phyloP scores from a whole-genome alignment of 208 protist genomes.

The Borovskyia barvae region DNA sequence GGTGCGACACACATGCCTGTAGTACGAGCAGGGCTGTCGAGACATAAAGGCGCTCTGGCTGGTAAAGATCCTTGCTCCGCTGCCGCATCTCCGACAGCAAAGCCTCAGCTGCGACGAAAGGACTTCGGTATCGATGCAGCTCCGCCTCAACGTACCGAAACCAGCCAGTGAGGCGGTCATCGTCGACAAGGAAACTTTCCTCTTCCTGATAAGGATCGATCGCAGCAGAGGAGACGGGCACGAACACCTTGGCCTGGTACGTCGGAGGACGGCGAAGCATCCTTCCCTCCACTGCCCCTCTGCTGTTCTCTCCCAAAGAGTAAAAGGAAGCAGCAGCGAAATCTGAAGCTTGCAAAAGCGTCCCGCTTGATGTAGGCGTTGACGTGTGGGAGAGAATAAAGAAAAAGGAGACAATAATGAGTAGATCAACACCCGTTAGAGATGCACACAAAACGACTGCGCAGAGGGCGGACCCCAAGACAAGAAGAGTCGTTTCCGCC shows the following conservation, averaged over 20 bases:
- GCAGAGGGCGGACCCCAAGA: background rate
- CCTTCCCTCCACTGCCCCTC: background rate
- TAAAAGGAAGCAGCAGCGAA: background rate
- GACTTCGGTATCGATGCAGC: conserved; percentile 63
- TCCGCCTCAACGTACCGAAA: conserved; percentile 54
- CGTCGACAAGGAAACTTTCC: conserved; percentile 32
- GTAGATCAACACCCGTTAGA: background rate
- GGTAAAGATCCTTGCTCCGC: conserved; percentile 27
- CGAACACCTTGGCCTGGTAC: conserved; percentile 27
- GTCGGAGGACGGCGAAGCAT: conserved; percentile 13
- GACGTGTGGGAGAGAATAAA: conserved; percentile 12
- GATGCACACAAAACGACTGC: background rate
- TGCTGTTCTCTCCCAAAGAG: background rate
- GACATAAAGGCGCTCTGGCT: conserved; percentile 64
- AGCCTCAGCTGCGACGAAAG: conserved; percentile 82
- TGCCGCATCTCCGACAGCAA: conserved; percentile 62
- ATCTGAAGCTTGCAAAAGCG: too few relatives aligned
- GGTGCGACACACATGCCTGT: conserved; percentile 47
- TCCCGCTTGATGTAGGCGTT: background rate
- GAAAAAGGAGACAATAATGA: conserved; percentile 10
- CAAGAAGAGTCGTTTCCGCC: too few relatives aligned
- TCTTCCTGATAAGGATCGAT: conserved; percentile 71
- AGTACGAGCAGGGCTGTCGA: conserved; percentile 70
- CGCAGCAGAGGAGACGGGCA: conserved; percentile 41
- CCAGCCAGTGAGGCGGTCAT: conserved; percentile 52